Base-by-base conservation (phyloP, 768 basidiomycete species). In the Kwoniella botswanensis region DNA sequence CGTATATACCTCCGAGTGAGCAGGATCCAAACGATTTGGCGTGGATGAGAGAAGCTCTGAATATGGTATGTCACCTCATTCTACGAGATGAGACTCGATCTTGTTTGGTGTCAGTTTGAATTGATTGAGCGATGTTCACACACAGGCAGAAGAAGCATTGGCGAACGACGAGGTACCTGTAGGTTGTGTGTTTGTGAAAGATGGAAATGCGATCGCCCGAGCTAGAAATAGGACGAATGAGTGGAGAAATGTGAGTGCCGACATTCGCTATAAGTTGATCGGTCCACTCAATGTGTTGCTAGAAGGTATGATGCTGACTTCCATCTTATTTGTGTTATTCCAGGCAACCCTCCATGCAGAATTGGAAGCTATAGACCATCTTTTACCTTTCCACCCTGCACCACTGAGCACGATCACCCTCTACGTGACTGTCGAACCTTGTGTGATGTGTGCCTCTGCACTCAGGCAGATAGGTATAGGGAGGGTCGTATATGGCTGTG, bases 341-440 rank as follows among this genome's bases (percentile, higher is more conserved):
- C 53, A 98, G 95, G 95, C 94, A 0, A 98, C 96, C 11, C 88
- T 96, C 62, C 97, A 99, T 78, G 96, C 97, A 46, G 97, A 99
- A 84, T 89, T 99, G 24, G 97, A 97, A 83, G 95, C 96, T 1
- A 94, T 98, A 76, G 94, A 97, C 80, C 86, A 87, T 76, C 93
- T 99, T 74, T 85, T 98, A 13, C 86, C 89, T 0, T 87, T 91
- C 80, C 84, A 84, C 46, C 81, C 84, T 55, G 89, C 92, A 69
- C 92, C 93, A 5, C 87, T 99, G 18, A 86, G 87, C 0, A 86
- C 88, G 11, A 95, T 93, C 22, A 92, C 89, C 2, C 88, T 98
- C 35, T 99, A 98, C 82, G 97, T 98, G 63, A 99, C 97, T 4
- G 97, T 99, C 64, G 96, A 99, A 84, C 97, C 96, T 0, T 99